Evolutionary conservation across 1,139 yeast species (phyloP).

Genomic region (Nakaseomyces delphensis): DNA sequence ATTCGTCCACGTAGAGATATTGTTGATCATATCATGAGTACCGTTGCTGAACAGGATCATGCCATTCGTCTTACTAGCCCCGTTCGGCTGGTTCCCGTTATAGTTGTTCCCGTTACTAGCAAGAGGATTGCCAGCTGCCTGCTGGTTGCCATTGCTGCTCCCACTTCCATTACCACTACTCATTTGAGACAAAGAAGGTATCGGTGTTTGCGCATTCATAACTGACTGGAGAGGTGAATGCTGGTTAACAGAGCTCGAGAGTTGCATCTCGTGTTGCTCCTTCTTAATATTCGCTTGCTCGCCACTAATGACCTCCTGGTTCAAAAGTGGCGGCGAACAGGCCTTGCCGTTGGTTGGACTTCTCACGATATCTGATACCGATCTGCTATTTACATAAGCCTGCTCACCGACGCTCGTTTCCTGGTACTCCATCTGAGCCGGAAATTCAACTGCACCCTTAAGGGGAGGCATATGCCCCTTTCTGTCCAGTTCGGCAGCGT

Average conservation of each 20-base stretch:
- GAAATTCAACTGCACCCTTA: neutral
- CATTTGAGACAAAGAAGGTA: neutral
- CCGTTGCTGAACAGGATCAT: conserved; percentile 38
- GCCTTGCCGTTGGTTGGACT: neutral
- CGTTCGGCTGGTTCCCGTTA: neutral
- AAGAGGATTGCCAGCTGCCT: neutral
- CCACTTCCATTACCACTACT: neutral
- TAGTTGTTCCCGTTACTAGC: neutral
- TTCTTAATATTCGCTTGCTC: neutral
- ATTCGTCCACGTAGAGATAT: conserved; percentile 50
- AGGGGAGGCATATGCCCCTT: conserved; percentile 1
- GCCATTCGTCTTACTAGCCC: conserved; percentile 10
- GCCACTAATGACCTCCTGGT: neutral
- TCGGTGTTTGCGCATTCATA: conserved; percentile 1
- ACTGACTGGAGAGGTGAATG: conserved; percentile 4
- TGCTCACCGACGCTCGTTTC: neutral
- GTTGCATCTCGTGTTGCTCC: neutral
- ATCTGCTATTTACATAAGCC: neutral
- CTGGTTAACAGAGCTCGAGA: neutral
- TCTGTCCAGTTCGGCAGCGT: neutral
- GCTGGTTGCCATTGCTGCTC: neutral
- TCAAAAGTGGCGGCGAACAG: neutral
- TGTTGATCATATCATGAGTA: conserved; percentile 52
- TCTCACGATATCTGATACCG: neutral
- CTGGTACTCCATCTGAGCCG: neutral